These are phyloP conservation scores for Ogataea parapolymorpha DNA, from an alignment of 805 yeast species.

Conservation along the genomic window DNA sequence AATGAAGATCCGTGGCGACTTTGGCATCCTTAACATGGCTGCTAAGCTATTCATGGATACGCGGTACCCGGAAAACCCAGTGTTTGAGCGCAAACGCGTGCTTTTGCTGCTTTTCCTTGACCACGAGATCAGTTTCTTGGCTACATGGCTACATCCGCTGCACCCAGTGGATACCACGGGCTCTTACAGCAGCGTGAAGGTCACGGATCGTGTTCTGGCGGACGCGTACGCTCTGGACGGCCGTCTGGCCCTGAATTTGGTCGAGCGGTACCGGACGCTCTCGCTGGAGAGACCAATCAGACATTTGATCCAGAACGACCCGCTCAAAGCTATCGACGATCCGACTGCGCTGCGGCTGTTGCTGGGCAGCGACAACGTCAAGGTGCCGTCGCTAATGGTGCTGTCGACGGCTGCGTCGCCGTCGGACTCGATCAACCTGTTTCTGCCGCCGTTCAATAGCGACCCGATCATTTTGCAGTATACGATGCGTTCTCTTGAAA, in stretches of 20 bases:
- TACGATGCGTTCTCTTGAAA: conserved; percentile 84
- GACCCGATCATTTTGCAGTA: conserved; percentile 76
- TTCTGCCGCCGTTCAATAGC: conserved; percentile 67
- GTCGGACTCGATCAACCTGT: conserved; percentile 77
- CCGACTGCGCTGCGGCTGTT: conserved; percentile 61
- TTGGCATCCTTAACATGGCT: conserved; percentile 53
- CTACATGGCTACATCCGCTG: conserved; percentile 75
- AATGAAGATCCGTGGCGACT: conserved; percentile 67
- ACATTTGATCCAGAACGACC: conserved; percentile 48
- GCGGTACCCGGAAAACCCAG: conserved; percentile 20
- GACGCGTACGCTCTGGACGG: conserved; percentile 69
- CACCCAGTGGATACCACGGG: conserved; percentile 41
- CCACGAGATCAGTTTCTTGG: conserved; percentile 69
- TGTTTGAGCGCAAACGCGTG: conserved; percentile 46
- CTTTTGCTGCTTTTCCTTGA: conserved; percentile 62
- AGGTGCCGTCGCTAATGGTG: conserved; percentile 21
- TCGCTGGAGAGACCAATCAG: conserved; percentile 40
- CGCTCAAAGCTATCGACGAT: conserved; percentile 53
- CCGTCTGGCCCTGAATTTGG: conserved; percentile 65
- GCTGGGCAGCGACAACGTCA: conserved; percentile 25
- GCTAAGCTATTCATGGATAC: conserved; percentile 32
- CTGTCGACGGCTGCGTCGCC: conserved; percentile 81
- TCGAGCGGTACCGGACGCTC: conserved; percentile 49
- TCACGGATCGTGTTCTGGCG: conserved; percentile 42
- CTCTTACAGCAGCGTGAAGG: conserved; percentile 31